Percentiles rank a stretch among this genome's conserved stretches.
These are phyloP conservation scores for Myxozyma geophila DNA, from an alignment of 805 yeast species.

Conservation along the genomic window DNA sequence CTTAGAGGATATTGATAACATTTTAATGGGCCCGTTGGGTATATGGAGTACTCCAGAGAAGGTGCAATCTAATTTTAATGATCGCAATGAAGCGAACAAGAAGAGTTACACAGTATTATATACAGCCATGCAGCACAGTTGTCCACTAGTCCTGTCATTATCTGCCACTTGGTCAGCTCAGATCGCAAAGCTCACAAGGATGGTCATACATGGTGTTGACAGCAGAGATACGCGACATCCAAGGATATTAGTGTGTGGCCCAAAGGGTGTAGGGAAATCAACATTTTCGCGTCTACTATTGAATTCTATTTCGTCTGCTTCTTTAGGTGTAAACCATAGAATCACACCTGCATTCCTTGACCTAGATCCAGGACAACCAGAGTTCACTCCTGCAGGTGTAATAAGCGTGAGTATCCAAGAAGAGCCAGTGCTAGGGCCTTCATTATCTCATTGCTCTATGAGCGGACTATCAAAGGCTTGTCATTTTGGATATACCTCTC, in stretches of 20 bases:
- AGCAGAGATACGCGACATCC: constrained; percentile 14
- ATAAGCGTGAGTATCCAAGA: constrained; percentile 52
- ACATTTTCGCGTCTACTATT: constrained; percentile 62
- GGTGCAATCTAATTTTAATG: background rate
- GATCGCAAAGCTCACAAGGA: constrained; percentile 9
- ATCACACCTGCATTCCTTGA: constrained; percentile 56
- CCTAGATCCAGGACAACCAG: constrained; percentile 90
- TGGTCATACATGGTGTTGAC: background rate
- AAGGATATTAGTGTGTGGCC: constrained; percentile 56
- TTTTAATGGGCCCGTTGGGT: constrained; percentile 9
- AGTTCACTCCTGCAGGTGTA: constrained; percentile 71
- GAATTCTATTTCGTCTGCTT: constrained; percentile 45
- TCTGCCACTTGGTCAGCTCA: constrained; percentile 14
- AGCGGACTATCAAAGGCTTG: constrained; percentile 39
- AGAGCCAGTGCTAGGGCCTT: constrained; percentile 49
- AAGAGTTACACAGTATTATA: constrained; percentile 18
- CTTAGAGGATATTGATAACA: background rate
- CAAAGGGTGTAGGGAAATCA: constrained; percentile 83
- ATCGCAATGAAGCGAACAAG: background rate
- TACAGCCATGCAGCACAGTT: constrained; percentile 17
- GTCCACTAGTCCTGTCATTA: constrained; percentile 24
- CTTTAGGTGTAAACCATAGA: background rate
- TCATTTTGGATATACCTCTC: constrained; percentile 69
- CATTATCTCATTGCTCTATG: constrained; percentile 44
- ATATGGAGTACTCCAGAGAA: constrained; percentile 1